Evolutionary conservation across 2,329 filamentous ascomycete species (phyloP).

Genomic region (Aspergillus nomiae): DNA sequence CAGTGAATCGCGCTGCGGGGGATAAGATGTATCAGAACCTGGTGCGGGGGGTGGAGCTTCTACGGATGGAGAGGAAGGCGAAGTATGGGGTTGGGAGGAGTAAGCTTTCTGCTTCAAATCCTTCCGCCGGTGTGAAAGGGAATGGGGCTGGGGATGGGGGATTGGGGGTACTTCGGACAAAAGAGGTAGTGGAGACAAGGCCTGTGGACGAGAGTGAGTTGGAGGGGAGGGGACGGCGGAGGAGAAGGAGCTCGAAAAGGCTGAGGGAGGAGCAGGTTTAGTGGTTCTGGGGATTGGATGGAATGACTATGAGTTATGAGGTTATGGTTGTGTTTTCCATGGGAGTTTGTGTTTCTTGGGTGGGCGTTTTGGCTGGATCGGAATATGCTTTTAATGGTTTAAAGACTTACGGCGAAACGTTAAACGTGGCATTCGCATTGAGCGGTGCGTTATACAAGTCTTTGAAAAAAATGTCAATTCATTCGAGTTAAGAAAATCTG

Average conservation of each 20-base stretch:
- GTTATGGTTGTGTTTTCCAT: neutral
- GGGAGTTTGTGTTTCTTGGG: neutral
- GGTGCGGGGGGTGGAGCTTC: neutral
- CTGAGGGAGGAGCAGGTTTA: neutral
- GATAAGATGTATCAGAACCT: constrained; percentile 4
- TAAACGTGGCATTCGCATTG: neutral
- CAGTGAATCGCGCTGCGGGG: neutral
- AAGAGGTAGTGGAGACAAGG: neutral
- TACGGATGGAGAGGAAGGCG: neutral
- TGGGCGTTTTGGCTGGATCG: neutral
- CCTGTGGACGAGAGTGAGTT: neutral
- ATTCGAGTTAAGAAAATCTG: neutral
- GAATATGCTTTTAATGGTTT: neutral
- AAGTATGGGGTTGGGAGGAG: neutral
- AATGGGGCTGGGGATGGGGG: neutral
- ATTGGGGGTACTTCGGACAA: neutral
- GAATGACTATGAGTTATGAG: neutral
- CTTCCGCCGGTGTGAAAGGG: too few relatives aligned
- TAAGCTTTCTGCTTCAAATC: neutral
- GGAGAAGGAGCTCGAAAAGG: neutral
- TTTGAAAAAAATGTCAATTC: neutral
- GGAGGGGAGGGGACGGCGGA: neutral
- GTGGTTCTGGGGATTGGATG: neutral
- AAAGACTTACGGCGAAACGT: neutral
- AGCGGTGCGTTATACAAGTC: neutral